phyloP scores from a whole-genome alignment of 108 stramenopile genomes.

The Conticribra guillardii region DNA sequence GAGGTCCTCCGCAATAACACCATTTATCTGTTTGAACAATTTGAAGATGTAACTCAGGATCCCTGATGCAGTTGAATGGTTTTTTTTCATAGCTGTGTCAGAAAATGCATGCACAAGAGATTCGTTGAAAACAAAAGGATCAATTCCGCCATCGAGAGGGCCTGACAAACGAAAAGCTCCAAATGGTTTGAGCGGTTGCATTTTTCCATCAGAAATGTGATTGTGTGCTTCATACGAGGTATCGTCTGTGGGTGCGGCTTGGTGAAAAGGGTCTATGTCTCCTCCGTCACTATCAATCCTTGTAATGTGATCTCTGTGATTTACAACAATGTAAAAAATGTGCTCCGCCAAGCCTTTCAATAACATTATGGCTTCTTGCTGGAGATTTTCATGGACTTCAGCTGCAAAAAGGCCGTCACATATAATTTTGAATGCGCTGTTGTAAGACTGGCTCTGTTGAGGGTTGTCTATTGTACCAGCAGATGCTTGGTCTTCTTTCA shows the following conservation, averaged over 20 bases:
- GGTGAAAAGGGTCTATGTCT: conserved; percentile 22
- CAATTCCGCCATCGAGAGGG: conserved; percentile 33
- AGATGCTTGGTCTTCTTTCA: conserved; percentile 18
- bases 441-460: conserved; percentile 27
- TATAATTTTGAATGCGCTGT: conserved; percentile 46
- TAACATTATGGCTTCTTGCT: conserved; percentile 38
- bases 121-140: conserved; percentile 61
- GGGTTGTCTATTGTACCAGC: background rate
- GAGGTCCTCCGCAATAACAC: background rate
- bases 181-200: conserved; percentile 65
- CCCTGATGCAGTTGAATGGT: conserved; percentile 33
- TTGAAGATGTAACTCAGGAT: conserved; percentile 38
- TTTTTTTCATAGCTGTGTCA: conserved; percentile 7
- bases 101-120: conserved; percentile 61
- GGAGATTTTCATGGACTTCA: conserved; percentile 27
- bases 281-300: conserved; percentile 74
- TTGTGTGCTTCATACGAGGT: conserved; percentile 34
- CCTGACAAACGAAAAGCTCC: conserved; percentile 70
- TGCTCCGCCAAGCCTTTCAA: conserved; percentile 64
- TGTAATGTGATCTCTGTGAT: conserved; percentile 43
- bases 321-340: conserved; percentile 50
- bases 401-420: conserved; percentile 54
- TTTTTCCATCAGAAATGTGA: conserved; percentile 32
- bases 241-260: background rate
- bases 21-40: conserved; percentile 22